Percentiles rank a stretch among this genome's conserved stretches.
Conservation (phyloP, 345 rosid species). For the Citrus maxima region DNA sequence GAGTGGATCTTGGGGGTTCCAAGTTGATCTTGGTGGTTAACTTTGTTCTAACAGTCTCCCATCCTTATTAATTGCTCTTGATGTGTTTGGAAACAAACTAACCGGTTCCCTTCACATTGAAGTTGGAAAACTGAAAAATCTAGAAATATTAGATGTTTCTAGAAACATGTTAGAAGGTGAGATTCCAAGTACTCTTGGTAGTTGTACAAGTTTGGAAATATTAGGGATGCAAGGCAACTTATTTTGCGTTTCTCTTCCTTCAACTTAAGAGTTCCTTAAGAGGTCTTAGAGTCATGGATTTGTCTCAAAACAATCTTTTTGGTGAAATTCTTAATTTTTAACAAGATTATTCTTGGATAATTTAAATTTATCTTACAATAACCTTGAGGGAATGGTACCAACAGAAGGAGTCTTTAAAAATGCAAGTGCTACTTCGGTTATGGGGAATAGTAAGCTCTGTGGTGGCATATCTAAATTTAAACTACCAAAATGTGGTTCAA, state of each 20-base stretch:
- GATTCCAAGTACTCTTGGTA: no score
- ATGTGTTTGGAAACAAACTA: no score
- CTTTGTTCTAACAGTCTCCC: no score
- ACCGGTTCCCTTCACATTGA: no score
- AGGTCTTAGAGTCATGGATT: not conserved
- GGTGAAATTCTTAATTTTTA: not conserved
- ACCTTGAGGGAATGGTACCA: not conserved
- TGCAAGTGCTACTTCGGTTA: not conserved
- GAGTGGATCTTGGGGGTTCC: no score
- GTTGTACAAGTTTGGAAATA: no score
- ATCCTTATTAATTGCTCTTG: no score
- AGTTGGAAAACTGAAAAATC: no score
- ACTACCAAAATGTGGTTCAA: not conserved
- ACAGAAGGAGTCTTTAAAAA: not conserved
- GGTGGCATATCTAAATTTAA: not conserved
- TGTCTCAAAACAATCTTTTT: not conserved
- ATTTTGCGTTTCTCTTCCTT: not conserved
- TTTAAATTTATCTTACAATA: not conserved
- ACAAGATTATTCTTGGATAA: not conserved
- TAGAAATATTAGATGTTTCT: no score
- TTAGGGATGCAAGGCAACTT: not conserved
- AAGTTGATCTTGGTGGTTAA: no score
- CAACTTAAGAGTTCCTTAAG: not conserved
- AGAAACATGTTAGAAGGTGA: no score
- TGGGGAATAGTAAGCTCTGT: not conserved